These are phyloP conservation scores for Ceratocystis destructans DNA, from an alignment of 2,329 filamentous ascomycete species.

Conservation along the genomic window DNA sequence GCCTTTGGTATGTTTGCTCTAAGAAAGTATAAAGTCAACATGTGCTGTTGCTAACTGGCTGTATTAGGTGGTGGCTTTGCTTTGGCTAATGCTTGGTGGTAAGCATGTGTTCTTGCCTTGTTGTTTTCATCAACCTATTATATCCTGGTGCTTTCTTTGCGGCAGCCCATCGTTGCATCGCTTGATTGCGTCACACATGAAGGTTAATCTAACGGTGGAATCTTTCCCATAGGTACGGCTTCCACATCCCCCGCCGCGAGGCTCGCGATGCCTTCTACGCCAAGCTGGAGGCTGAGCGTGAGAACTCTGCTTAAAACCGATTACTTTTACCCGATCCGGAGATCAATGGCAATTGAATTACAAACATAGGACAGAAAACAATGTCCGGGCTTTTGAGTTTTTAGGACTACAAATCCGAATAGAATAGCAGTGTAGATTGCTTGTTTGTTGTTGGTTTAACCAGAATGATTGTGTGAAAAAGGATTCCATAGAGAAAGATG, in stretches of 20 bases:
- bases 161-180: not conserved
- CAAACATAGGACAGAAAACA: not conserved
- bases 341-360: not conserved
- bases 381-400: not conserved
- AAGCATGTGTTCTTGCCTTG: constrained; percentile 25
- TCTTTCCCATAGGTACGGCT: constrained; percentile 41
- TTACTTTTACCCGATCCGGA: not conserved
- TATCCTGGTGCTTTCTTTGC: no score
- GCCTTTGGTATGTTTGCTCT: constrained; percentile 37
- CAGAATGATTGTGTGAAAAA: not conserved
- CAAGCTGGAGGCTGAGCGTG: constrained; percentile 44
- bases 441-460: not conserved
- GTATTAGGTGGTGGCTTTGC: constrained; percentile 38
- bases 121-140: not conserved
- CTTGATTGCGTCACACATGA: not conserved
- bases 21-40: not conserved
- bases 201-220: not conserved
- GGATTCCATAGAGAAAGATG: not conserved
- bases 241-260: constrained; percentile 45
- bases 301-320: constrained; percentile 24
- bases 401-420: not conserved
- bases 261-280: constrained; percentile 45
- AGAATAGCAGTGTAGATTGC: not conserved
- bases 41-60: constrained; percentile 7
- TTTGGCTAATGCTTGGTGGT: constrained; percentile 46